Evolutionary conservation across 1,284 basidiomycete genomes (phyloP), one percentile per base, ranked within the genome.

Genomic region (Mycosarcoma maydis): DNA sequence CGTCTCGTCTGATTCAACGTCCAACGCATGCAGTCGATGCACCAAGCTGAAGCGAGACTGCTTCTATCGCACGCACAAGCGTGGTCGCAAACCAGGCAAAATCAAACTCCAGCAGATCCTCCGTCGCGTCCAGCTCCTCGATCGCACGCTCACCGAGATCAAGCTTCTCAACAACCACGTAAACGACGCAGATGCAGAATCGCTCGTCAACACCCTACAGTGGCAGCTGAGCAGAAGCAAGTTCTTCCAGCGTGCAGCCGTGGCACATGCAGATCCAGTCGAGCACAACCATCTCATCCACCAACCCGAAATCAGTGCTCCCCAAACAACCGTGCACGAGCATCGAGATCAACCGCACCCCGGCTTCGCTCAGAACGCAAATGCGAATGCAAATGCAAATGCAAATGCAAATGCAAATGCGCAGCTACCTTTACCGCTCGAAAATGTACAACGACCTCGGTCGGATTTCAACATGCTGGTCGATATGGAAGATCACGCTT

Each of bases 51-150:
- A 47, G 6, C 20, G 51, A 16, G 46, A 46, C 8, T 69, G 66
- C 20, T 46, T 62, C 36, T 62, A 58, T 36, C 45, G 51, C 4
- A 34, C 26, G 6, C 66, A 69, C 34, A 69, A 69, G 33, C 24
- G 66, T 5, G 66, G 66, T 4, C 29, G 66, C 0, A 69, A 69
- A 40, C 66, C 66, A 17, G 66, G 66, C 24, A 69, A 69, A 48
- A 69, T 69, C 34, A 69, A 69, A 24, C 39, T 57, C 2, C 66
- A 69, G n/a, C 66, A 69, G 32, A 69, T 69, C 33, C 17, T 57
- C 0, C 26, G 66, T 1, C 36, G 66, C 6, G 30, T 69, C 6
- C 59, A 69, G 14, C 13, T 69, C 17, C 36, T 69, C 4, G 59
- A 62, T 32, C 17, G 43, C 7, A 69, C 66, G 6, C 26, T 69